phyloP scores from a whole-genome alignment of 192 early-diverging fungal species.

The Coemansia sp. region DNA sequence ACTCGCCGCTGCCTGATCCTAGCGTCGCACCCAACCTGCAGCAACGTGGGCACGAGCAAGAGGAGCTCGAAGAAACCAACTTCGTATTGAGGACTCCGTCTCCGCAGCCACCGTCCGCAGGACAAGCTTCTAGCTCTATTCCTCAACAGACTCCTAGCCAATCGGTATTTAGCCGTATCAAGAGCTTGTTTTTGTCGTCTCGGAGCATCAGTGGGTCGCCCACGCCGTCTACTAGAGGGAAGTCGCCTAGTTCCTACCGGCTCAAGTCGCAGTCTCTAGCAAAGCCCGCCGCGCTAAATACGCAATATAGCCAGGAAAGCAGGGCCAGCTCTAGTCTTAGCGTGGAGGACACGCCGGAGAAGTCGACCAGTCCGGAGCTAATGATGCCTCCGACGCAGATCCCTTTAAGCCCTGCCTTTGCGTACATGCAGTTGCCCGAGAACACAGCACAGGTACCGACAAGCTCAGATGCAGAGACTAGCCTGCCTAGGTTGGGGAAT shows the following conservation, averaged over 20 bases:
- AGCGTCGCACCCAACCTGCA: neutral
- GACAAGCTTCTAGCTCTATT: neutral
- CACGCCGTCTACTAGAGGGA: neutral
- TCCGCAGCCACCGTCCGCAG: neutral
- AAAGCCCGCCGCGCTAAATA: neutral
- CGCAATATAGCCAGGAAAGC: slow-evolving; percentile 2
- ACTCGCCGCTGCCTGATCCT: neutral
- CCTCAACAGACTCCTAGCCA: neutral
- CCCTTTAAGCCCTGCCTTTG: neutral
- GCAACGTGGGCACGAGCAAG: neutral
- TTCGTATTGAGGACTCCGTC: neutral
- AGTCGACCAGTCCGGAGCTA: slow-evolving; percentile 28
- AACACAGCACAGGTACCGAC: neutral
- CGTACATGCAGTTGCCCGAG: neutral
- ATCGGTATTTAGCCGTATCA: neutral
- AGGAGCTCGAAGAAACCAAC: neutral
- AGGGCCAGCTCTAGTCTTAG: neutral
- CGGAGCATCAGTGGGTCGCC: neutral
- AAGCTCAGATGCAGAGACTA: neutral
- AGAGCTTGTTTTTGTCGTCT: neutral
- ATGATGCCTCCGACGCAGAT: slow-evolving; percentile 3
- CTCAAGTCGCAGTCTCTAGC: neutral
- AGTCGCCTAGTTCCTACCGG: neutral
- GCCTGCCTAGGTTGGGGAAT: neutral
- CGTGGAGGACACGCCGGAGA: neutral